Conservation (phyloP, 495 filamentous ascomycete species). For the Cryomyces antarcticus region DNA sequence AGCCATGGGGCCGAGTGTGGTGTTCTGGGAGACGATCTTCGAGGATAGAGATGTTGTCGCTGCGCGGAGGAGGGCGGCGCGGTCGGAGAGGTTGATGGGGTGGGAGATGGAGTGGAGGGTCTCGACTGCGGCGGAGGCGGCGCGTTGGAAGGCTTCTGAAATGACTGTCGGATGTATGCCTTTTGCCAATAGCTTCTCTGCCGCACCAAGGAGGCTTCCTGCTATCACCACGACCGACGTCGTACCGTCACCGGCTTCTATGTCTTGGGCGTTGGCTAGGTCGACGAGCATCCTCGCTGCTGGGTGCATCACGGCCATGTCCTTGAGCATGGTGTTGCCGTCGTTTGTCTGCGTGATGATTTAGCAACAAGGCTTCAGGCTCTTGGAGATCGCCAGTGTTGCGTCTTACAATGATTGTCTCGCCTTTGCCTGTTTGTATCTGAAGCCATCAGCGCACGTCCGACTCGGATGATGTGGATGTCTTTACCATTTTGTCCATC, state of each 20-base stretch:
- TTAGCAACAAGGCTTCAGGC: slow-evolving; percentile 12
- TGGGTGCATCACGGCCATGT: slow-evolving; percentile 97
- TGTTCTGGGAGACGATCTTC: slow-evolving; percentile 95
- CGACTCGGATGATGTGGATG: too few species aligned
- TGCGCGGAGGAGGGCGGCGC: slow-evolving; percentile 75
- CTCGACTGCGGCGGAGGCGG: slow-evolving; percentile 68
- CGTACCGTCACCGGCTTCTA: slow-evolving; percentile 95
- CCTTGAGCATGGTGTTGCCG: slow-evolving; percentile 93
- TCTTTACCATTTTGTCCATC: slow-evolving; percentile 85
- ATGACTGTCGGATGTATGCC: slow-evolving; percentile 95
- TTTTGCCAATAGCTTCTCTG: slow-evolving; percentile 73
- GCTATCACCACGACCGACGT: slow-evolving; percentile 97
- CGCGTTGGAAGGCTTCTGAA: slow-evolving; percentile 91
- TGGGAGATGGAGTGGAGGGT: slow-evolving; percentile 90
- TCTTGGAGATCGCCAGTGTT: slow-evolving; percentile 2
- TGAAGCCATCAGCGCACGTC: slow-evolving; percentile 6
- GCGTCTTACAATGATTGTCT: slow-evolving; percentile 64
- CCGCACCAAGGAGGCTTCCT: slow-evolving; percentile 81
- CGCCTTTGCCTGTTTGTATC: slow-evolving; percentile 88
- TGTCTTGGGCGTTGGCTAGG: slow-evolving; percentile 88
- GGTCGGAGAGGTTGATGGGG: slow-evolving; percentile 77
- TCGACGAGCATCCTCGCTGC: slow-evolving; percentile 98
- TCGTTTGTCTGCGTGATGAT: slow-evolving; percentile 54
- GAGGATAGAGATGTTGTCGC: slow-evolving; percentile 94
- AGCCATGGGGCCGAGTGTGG: slow-evolving; percentile 84